Evolutionary conservation across 108 stramenopile species (phyloP).

Genomic region (Cyclotella atomus): DNA sequence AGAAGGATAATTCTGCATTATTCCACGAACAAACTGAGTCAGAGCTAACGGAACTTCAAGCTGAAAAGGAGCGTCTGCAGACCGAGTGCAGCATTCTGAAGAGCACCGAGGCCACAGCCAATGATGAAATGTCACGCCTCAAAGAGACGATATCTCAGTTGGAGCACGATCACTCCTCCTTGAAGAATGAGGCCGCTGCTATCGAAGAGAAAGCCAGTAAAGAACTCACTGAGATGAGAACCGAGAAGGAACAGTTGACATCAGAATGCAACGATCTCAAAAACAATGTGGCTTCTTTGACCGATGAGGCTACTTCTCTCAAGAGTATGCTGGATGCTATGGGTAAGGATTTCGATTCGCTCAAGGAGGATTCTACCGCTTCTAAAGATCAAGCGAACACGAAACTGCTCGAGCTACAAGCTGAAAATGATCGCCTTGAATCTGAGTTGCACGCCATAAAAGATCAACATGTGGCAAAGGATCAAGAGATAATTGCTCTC

Average conservation of each 20-base stretch:
- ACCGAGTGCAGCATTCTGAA: neutral
- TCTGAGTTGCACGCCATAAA: neutral
- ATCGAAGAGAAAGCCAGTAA: neutral
- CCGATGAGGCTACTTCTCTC: neutral
- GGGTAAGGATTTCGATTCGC: constrained; percentile 9
- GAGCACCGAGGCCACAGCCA: neutral
- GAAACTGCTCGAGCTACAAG: neutral
- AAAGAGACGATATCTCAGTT: neutral
- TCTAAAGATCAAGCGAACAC: too few relatives aligned
- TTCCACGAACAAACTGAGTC: neutral
- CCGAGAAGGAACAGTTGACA: neutral
- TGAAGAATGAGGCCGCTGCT: neutral
- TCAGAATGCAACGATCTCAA: neutral
- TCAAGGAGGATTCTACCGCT: constrained; percentile 14
- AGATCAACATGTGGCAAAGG: too few relatives aligned
- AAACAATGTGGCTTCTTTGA: neutral
- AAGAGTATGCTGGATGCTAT: neutral
- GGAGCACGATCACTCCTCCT: neutral
- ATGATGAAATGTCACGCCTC: neutral
- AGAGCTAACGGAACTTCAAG: neutral
- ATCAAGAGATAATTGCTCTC: neutral
- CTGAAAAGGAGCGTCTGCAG: neutral
- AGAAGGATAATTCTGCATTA: neutral
- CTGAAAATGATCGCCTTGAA: neutral
- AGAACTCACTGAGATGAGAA: neutral